Evolutionary conservation across 768 basidiomycete genomes (phyloP), one percentile per base, ranked within the genome.

Genomic region (Tylopilus balloui): DNA sequence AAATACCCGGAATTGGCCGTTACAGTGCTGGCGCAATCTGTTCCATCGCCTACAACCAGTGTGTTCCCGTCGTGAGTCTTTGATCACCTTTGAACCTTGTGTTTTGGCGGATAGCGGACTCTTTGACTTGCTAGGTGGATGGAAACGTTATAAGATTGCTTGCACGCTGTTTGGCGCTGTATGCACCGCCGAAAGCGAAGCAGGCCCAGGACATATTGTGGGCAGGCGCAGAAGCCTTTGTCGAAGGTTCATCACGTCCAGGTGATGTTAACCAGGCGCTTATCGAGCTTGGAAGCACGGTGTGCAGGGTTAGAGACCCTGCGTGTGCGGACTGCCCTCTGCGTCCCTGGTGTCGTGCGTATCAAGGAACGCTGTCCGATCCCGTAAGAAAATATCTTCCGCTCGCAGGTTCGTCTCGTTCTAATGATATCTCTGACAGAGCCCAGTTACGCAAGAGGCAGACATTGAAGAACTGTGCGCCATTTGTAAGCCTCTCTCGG

Each of bases 241-340:
- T 96, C 10, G 67, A 79, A 34, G 71, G 54, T 12, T 62, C 73
- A 0, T 58, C 78, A 28, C 65, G 76, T 53, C 79, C 92, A 0
- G 91, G 92, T 15, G 89, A 94, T 63, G 75, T 93, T 54, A 95
- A 95, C 61, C 88, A 96, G 70, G 92, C 89, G 13, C 74, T 98
- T 43, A 97, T 97, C 65, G 94, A 98, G 63, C 80, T 97, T 7
- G 94, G 94, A 42, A 89, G 88, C 63, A 95, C 92, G 3, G 79
- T 96, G 3, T 98, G 94, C 71, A 92, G 86, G 66, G 84, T 88
- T 35, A 83, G 81, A 52, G 80, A 87, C 53, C 94, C 94, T 10
- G 67, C 71, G 17, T 97, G 94, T 59, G 69, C 58, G 15, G 59
- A 69, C 15, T 97, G 94, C 67, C 90, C 92, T 17, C 56, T 97